Conservation (phyloP, 2,329 filamentous ascomycete genomes). For the Purpureocillium takamizusanense region DNA sequence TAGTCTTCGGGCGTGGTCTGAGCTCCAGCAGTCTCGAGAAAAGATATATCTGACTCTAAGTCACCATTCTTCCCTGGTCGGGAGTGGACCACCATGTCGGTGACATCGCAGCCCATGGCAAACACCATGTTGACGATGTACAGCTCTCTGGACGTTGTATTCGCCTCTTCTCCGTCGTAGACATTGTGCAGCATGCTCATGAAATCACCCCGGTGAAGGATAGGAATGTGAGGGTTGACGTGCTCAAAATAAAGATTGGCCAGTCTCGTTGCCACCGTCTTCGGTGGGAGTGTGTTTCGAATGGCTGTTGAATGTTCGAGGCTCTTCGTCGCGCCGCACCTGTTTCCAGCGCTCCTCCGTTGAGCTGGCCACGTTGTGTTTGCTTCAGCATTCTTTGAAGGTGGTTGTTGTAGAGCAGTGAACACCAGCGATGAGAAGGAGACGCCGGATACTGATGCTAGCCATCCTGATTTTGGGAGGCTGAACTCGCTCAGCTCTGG, state of each 20-base stretch:
- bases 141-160: slow-evolving; percentile 68
- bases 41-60: too few species aligned
- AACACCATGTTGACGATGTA: slow-evolving; percentile 96
- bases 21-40: too few species aligned
- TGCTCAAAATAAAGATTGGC: slow-evolving; percentile 87
- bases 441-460: slow-evolving; percentile 80
- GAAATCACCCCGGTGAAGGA: slow-evolving; percentile 80
- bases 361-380: too few species aligned
- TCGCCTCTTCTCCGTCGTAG: slow-evolving; percentile 58
- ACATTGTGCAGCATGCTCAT: slow-evolving; percentile 78
- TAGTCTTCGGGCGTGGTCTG: too few species aligned
- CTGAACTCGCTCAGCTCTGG: slow-evolving; percentile 67
- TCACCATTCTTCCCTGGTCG: too few species aligned
- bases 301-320: too few species aligned
- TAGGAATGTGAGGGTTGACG: slow-evolving; percentile 90
- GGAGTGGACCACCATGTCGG: slow-evolving; percentile 54
- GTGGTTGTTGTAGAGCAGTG: slow-evolving; percentile 72
- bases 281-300: too few species aligned
- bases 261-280: slow-evolving; percentile 37
- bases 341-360: too few species aligned
- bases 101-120: slow-evolving; percentile 88
- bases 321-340: too few species aligned
- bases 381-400: slow-evolving; percentile 55
- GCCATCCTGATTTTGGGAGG: slow-evolving; percentile 66
- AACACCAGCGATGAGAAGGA: slow-evolving; percentile 92